Evolutionary conservation across 805 yeast species (phyloP), one percentile per base, ranked within the genome.

Genomic region (Candida ipomoeae): DNA sequence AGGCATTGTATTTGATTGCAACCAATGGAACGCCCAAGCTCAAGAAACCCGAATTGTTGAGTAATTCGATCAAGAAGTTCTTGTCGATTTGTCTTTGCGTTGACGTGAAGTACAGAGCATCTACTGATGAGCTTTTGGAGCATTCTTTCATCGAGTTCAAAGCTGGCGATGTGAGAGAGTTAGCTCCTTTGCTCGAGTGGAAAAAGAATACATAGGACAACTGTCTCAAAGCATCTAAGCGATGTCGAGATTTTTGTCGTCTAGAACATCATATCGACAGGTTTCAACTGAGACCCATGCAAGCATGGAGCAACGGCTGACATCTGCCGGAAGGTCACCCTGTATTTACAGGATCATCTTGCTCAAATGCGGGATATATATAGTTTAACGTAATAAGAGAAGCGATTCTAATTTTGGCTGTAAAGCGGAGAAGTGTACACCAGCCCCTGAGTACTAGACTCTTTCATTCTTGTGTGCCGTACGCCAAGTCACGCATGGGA

Each of bases 31-130:
- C 91, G 20, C 94, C 94, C 6, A 82, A 83, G 62, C 73, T 86
- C 57, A 84, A 83, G 64, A 71, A 71, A 44, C 90, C 92, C 2
- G 89, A 84, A 49, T 60, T 74, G 36, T 73, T 94, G 53, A 83
- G 92, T 8, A 76, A 83, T 51, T 82, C 84, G 33, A 85, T 95
- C 52, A 89, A 88, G 73, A 83, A 87, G 63, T 94, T 94, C 65
- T 77, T 94, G 65, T 83, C 91, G 46, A 89, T 90, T 54, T 90
- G 98, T 71, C 75, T 94, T 23, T 89, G 97, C 69, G 98, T 92
- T 35, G 98, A 95, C 66, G 96, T 90, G 40, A 81, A 87, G 60
- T 86, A 85, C 62, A 81, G 99, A 59, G 98, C 98, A 0, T 80
- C 85, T 15, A 89, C 98, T 5, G 90, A 86, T 59, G 97, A 92